Evolutionary conservation across 495 filamentous ascomycete genomes (phyloP), one percentile per base, ranked within the genome.

Genomic region (Saxophila tyrrhenica): DNA sequence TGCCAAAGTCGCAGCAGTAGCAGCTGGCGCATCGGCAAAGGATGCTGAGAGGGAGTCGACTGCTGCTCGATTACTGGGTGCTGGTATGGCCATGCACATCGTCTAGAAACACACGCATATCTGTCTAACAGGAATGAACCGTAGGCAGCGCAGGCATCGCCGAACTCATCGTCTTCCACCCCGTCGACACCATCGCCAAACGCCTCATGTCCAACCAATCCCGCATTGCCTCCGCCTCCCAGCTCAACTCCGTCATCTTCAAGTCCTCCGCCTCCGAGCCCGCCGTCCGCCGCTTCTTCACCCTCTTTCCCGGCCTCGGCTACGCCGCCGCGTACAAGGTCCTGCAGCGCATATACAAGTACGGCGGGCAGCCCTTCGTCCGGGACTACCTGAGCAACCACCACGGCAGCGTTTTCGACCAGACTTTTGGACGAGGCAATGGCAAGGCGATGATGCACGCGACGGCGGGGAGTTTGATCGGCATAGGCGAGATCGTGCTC

Each of bases 321-420:
- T 99, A 97, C 66, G 92, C 92, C 25, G 92, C 92, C 50, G 89
- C 91, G 50, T 99, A 99, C 74, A 99, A 99, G 80, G 86, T 92
- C 54, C 79, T 94, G 51, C 92, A 99, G 78, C 78, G 92, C 63
- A 82, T 99, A 65, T 99, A 99, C 77, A 99, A 99, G 72, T 99
- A 95, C 67, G 92, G 92, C 56, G 92, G 92, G 51, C 92, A 99
- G 76, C 92, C 92, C 9, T 91, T 96, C 64, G 89, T 84, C 2
- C 83, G 91, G 41, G 92, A 99, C 69, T 95, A 85, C 70, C 78
- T 99, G 35, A 77, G 80, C n/a, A 69, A 75, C 59, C 78, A 97
- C 74, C 79, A 94, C 69, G 85, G 87, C 55, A 72, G 76, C 56
- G 76, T 78, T 42, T 99, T 99, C 67, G 89, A 97, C 65, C 72